Conservation (phyloP, 148 eudicot species). For the Agrostemma githago region DNA sequence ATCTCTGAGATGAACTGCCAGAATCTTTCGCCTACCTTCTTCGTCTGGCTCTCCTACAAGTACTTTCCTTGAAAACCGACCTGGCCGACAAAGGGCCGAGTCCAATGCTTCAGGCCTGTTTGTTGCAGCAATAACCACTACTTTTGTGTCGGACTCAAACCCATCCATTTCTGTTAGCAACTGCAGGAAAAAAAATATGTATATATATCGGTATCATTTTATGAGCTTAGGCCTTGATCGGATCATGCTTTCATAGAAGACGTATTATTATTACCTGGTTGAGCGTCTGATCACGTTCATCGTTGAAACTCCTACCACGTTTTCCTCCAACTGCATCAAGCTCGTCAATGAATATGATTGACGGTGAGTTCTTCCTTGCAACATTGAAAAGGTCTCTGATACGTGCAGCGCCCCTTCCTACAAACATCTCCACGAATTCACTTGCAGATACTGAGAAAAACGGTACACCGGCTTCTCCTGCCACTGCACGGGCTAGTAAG, state of each 20-base stretch:
- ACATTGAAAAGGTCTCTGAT: slow-evolving; percentile 87
- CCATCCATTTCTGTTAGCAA: slow-evolving; percentile 98
- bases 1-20: slow-evolving; percentile 82
- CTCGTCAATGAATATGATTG: slow-evolving; percentile 95
- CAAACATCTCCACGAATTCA: slow-evolving; percentile 96
- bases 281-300: slow-evolving; percentile 94
- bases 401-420: slow-evolving; percentile 98
- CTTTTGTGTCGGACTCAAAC: slow-evolving; percentile 79
- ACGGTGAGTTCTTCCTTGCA: slow-evolving; percentile 82
- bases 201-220: neutral
- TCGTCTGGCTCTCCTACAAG: slow-evolving; percentile 91
- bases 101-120: slow-evolving; percentile 97
- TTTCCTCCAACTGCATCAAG: slow-evolving; percentile 98
- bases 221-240: neutral
- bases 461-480: slow-evolving; percentile 98
- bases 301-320: slow-evolving; percentile 95
- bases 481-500: slow-evolving; percentile 94
- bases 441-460: slow-evolving; percentile 96
- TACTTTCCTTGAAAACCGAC: slow-evolving; percentile 96
- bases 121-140: slow-evolving; percentile 91
- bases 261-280: slow-evolving; percentile 58
- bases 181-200: slow-evolving; percentile 31
- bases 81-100: slow-evolving; percentile 94
- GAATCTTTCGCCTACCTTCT: slow-evolving; percentile 76
- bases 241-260: neutral